A percentile compares a stretch with the other conserved stretches of the same genome.
phyloP scores from a whole-genome alignment of 2,329 filamentous ascomycete species.

The Seiridium unicorne region DNA sequence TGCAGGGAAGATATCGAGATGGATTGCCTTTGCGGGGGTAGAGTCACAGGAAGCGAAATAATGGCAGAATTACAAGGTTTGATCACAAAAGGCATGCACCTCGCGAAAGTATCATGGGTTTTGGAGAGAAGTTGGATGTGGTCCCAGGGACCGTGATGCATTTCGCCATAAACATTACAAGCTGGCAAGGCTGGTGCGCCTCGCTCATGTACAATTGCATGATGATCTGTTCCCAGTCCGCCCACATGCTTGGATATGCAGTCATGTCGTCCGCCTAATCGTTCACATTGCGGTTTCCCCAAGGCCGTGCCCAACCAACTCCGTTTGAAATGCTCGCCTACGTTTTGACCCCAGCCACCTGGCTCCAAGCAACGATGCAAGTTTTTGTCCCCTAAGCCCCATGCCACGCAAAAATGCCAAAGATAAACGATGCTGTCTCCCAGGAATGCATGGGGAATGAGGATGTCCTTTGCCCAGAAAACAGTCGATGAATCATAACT shows the following conservation, averaged over 20 bases:
- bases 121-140: no score
- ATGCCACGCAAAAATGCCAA: background rate
- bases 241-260: background rate
- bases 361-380: conserved; percentile 2
- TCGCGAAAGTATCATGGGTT: no score
- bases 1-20: no score
- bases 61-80: no score
- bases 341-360: background rate
- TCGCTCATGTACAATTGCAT: background rate
- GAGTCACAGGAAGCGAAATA: no score
- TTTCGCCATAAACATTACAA: conserved; percentile 8
- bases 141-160: no score
- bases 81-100: no score
- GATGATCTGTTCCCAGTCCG: background rate
- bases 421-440: conserved; percentile 4
- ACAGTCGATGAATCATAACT: background rate
- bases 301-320: background rate
- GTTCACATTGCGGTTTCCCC: no score
- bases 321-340: conserved; percentile 7
- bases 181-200: background rate
- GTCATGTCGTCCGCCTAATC: background rate
- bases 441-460: conserved; percentile 3
- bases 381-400: background rate
- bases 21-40: no score
- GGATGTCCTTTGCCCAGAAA: conserved; percentile 1